Percentiles rank a stretch among this genome's conserved stretches.
These are phyloP conservation scores for Russula sp. DNA, from an alignment of 768 basidiomycete species.

Conservation along the genomic window DNA sequence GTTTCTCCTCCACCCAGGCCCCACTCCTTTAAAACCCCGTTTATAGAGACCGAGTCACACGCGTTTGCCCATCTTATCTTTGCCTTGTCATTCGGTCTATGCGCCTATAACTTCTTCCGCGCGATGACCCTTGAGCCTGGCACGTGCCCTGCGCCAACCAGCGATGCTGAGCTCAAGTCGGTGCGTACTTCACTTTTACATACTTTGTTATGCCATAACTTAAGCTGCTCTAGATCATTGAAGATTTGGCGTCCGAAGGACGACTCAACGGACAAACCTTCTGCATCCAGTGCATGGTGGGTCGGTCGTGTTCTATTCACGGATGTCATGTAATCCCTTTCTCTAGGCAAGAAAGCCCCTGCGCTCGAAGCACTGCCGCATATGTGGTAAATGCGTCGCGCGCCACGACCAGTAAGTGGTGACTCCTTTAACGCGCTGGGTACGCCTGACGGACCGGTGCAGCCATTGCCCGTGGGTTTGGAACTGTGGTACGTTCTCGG, in stretches of 20 bases:
- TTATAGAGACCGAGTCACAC: conserved; percentile 67
- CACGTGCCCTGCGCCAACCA: conserved; percentile 69
- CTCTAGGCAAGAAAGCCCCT: conserved; percentile 76
- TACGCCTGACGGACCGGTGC: conserved; percentile 6
- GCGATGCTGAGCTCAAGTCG: conserved; percentile 80
- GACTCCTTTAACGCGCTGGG: not conserved
- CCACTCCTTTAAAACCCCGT: not conserved
- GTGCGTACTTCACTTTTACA: conserved; percentile 39
- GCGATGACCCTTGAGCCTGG: conserved; percentile 85
- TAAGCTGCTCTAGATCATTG: conserved; percentile 55
- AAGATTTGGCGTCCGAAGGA: conserved; percentile 83
- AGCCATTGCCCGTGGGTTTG: conserved; percentile 99
- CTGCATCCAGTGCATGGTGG: conserved; percentile 90
- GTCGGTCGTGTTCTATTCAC: conserved; percentile 18
- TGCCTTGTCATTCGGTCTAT: conserved; percentile 41
- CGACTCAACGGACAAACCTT: conserved; percentile 93
- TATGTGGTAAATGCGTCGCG: conserved; percentile 84
- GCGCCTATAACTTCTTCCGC: not conserved
- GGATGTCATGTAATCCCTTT: not conserved
- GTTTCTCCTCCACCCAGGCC: conserved; percentile 22
- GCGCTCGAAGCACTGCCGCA: conserved; percentile 90
- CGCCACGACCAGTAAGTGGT: conserved; percentile 83
- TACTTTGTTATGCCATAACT: too few species aligned
- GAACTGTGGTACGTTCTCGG: conserved; percentile 74
- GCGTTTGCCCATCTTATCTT: conserved; percentile 72